phyloP scores from a whole-genome alignment of 1,284 basidiomycete species.

The Wolfiporia cocos region DNA sequence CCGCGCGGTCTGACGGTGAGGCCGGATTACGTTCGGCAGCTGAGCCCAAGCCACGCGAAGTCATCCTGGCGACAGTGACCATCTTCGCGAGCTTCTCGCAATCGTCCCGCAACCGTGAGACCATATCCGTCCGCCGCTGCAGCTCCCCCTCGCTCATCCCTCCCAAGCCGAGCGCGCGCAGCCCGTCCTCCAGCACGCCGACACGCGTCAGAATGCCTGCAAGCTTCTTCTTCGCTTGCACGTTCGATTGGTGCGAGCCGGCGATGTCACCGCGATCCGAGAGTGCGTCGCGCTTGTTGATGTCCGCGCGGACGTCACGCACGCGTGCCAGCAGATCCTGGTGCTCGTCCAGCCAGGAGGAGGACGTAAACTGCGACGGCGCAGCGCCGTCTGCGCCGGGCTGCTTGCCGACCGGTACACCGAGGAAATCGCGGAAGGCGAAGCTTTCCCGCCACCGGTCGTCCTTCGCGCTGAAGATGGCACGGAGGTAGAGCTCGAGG shows the following conservation, averaged over 20 bases:
- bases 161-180: constrained; percentile 56
- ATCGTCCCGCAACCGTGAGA: constrained; percentile 77
- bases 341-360: constrained; percentile 85
- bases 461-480: constrained; percentile 78
- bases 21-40: constrained; percentile 35
- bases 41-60: constrained; percentile 35
- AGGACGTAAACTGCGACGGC: constrained; percentile 53
- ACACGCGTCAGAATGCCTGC: constrained; percentile 70
- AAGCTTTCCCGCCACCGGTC: constrained; percentile 75
- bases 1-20: constrained; percentile 56
- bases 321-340: constrained; percentile 67
- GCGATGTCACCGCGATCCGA: constrained; percentile 68
- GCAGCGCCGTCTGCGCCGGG: constrained; percentile 22
- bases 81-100: constrained; percentile 79
- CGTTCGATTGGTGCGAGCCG: constrained; percentile 74
- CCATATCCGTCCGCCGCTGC: constrained; percentile 78
- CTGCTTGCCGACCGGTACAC: constrained; percentile 65
- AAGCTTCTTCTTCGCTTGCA: constrained; percentile 79
- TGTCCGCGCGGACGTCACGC: constrained; percentile 75
- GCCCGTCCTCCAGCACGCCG: constrained; percentile 62
- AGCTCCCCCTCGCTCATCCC: constrained; percentile 83
- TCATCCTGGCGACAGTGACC: constrained; percentile 63
- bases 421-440: constrained; percentile 85
- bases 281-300: constrained; percentile 84
- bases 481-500: constrained; percentile 83